A percentile compares a stretch with the other conserved stretches of the same genome.
Conservation (phyloP, 2,329 filamentous ascomycete species). For the Aspergillus candidus region DNA sequence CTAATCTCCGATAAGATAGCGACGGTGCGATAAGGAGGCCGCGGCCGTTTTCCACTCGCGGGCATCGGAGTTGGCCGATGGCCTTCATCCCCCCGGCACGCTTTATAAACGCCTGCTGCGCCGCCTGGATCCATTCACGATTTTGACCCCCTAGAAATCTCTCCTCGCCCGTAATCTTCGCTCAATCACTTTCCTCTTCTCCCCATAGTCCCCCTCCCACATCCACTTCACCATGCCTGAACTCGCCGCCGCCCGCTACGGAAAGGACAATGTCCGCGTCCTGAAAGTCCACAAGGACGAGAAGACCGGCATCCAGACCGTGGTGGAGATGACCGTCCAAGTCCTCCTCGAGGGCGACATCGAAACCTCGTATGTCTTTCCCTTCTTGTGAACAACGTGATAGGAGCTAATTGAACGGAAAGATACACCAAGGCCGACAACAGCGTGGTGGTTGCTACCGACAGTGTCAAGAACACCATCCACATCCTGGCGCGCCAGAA, state of each 20-base stretch:
- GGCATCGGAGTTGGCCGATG: conserved; percentile 36
- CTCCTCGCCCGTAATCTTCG: background rate
- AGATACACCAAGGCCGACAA: conserved; percentile 95
- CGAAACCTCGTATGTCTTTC: conserved; percentile 60
- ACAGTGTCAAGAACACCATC: conserved; percentile 96
- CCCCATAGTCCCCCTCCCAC: conserved; percentile 1
- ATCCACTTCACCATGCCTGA: conserved; percentile 29
- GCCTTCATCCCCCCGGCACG: conserved; percentile 6
- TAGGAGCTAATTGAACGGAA: conserved; percentile 3
- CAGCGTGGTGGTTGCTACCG: conserved; percentile 88
- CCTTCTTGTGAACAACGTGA: background rate
- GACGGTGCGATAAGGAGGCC: conserved; percentile 18
- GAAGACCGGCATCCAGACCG: conserved; percentile 69
- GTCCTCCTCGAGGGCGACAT: conserved; percentile 91
- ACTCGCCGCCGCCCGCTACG: conserved; percentile 44
- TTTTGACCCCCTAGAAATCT: background rate
- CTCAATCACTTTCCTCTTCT: background rate
- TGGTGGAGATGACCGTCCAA: conserved; percentile 92
- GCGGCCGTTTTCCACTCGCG: conserved; percentile 22
- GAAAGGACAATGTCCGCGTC: conserved; percentile 93
- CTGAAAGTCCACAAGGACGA: conserved; percentile 86
- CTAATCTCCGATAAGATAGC: conserved; percentile 25
- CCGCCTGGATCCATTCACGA: background rate
- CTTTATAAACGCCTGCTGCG: conserved; percentile 10
- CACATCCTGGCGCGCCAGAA: conserved; percentile 94